phyloP scores from a whole-genome alignment of 202 grass and related monocot genomes.

The Alloteropsis angusta region DNA sequence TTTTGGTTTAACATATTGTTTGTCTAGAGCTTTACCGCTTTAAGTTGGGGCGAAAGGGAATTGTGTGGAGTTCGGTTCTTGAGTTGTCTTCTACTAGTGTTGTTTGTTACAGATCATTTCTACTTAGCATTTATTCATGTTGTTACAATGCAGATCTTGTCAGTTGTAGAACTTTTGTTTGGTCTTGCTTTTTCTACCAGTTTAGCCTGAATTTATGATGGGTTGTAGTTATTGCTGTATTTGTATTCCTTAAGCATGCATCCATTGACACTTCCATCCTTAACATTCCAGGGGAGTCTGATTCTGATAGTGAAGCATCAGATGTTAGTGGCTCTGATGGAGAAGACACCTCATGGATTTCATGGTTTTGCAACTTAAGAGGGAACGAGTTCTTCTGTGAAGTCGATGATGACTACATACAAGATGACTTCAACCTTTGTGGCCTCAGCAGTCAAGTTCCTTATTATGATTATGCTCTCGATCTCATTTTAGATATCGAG shows the following conservation, averaged over 20 bases:
- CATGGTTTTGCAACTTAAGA: slow-evolving; percentile 84
- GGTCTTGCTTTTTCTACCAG: neutral
- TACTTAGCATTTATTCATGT: neutral
- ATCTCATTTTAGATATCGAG: slow-evolving; percentile 90
- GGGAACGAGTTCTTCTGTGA: slow-evolving; percentile 96
- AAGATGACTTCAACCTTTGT: slow-evolving; percentile 97
- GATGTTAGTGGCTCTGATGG: slow-evolving; percentile 88
- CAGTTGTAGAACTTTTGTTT: neutral
- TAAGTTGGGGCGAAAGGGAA: neutral
- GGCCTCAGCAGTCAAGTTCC: slow-evolving; percentile 94
- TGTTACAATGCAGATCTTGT: neutral
- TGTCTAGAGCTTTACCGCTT: neutral
- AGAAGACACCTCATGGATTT: slow-evolving; percentile 91
- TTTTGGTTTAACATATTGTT: neutral
- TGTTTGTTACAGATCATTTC: neutral
- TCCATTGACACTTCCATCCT: slow-evolving; percentile 20
- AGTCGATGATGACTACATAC: slow-evolving; percentile 90
- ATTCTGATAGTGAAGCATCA: slow-evolving; percentile 86
- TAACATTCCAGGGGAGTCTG: slow-evolving; percentile 57
- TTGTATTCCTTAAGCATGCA: neutral
- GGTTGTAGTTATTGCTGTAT: neutral
- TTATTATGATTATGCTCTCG: slow-evolving; percentile 93
- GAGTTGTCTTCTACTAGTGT: neutral
- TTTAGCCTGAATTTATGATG: neutral
- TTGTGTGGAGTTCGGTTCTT: neutral